phyloP scores from a whole-genome alignment of 257 asterid genomes.

The Eustoma russellianum region DNA sequence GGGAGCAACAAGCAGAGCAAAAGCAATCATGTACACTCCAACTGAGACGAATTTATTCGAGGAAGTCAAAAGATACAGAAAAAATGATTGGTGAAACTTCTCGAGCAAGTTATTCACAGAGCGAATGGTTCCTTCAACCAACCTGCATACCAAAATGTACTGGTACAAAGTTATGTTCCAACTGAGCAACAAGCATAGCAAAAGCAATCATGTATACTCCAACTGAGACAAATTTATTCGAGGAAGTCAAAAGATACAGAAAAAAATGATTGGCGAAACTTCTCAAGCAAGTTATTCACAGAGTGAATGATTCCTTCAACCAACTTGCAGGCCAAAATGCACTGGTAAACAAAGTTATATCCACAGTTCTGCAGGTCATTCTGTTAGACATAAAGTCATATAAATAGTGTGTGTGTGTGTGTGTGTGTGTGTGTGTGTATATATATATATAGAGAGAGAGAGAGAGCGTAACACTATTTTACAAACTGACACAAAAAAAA shows the following conservation, averaged over 20 bases:
- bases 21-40: slow-evolving; percentile 92
- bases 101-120: slow-evolving; percentile 93
- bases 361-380: neutral
- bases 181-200: slow-evolving; percentile 70
- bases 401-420: too few species aligned
- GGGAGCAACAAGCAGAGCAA: slow-evolving; percentile 75
- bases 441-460: too few species aligned
- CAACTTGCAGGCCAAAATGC: slow-evolving; percentile 43
- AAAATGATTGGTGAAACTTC: slow-evolving; percentile 95
- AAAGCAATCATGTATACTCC: slow-evolving; percentile 93
- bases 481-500: too few species aligned
- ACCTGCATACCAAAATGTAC: slow-evolving; percentile 33
- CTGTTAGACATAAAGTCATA: neutral
- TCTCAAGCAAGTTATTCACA: slow-evolving; percentile 81
- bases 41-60: slow-evolving; percentile 78
- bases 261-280: slow-evolving; percentile 84
- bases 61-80: slow-evolving; percentile 76
- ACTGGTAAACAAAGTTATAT: neutral
- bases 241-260: slow-evolving; percentile 65
- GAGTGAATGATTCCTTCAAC: slow-evolving; percentile 79
- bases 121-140: slow-evolving; percentile 79
- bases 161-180: too few species aligned
- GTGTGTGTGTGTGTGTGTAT: too few species aligned
- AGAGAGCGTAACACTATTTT: too few species aligned
- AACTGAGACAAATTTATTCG: slow-evolving; percentile 62